phyloP scores from a whole-genome alignment of 306 rosid species.

The Cucurbita pepo region DNA sequence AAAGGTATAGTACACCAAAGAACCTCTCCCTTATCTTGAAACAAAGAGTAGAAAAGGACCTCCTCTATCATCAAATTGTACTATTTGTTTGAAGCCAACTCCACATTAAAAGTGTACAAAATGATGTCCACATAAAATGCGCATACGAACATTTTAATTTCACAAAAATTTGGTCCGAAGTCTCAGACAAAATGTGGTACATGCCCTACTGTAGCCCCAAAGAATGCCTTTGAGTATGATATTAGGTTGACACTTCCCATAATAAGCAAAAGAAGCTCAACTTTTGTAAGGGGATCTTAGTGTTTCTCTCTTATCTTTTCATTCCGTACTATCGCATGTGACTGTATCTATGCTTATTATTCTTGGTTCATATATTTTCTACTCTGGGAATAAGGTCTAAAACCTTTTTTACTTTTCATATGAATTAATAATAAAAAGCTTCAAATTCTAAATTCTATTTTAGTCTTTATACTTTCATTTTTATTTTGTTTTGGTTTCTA shows the following conservation, averaged over 20 bases:
- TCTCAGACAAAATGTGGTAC: not conserved
- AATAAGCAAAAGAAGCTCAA: not conserved
- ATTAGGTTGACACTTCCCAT: not conserved
- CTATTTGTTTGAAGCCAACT: not conserved
- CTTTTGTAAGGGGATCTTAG: not conserved
- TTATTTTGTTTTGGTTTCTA: not conserved
- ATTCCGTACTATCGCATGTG: not conserved
- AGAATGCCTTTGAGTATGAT: not conserved
- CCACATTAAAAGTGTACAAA: not conserved
- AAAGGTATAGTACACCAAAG: not conserved
- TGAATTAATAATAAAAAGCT: not conserved
- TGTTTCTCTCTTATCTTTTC: not conserved
- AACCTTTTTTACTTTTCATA: not conserved
- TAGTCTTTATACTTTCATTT: not conserved
- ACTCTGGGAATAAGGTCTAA: not conserved
- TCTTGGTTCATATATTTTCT: not conserved
- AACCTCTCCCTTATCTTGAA: not conserved
- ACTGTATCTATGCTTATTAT: not conserved
- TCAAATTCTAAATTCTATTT: too few species aligned
- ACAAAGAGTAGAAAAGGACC: not conserved
- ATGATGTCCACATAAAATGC: not conserved
- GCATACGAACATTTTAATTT: not conserved
- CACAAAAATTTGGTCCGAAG: not conserved
- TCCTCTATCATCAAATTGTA: not conserved
- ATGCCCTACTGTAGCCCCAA: not conserved